phyloP scores from a whole-genome alignment of 2,329 filamentous ascomycete genomes.

The Botryosphaeria dothidea region DNA sequence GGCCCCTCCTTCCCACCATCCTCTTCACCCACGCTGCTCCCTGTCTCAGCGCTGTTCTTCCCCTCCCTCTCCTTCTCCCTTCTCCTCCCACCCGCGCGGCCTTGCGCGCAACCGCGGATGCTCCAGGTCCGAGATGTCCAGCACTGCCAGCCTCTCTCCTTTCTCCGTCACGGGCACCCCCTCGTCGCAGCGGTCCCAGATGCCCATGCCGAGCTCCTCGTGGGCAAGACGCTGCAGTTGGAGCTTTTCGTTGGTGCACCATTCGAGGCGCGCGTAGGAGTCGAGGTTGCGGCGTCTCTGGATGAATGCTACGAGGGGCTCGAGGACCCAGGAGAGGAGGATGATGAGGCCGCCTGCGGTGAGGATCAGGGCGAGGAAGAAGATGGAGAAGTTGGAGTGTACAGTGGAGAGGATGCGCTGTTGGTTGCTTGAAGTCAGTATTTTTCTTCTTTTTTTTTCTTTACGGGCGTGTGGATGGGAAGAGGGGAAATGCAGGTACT shows the following conservation, averaged over 20 bases:
- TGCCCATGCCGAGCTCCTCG: background rate
- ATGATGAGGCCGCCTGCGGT: background rate
- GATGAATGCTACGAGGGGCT: background rate
- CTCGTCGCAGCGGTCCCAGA: background rate
- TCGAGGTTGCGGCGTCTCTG: background rate
- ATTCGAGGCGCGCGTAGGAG: slow-evolving; percentile 20
- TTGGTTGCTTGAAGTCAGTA: no score
- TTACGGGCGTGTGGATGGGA: no score
- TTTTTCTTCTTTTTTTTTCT: no score
- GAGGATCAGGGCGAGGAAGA: background rate
- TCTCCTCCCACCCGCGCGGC: background rate
- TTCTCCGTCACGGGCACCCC: slow-evolving; percentile 4
- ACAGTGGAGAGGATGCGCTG: no score
- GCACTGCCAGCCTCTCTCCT: slow-evolving; percentile 7
- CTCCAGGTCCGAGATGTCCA: background rate
- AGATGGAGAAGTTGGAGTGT: background rate
- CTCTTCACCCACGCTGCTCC: background rate
- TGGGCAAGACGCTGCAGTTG: slow-evolving; percentile 18
- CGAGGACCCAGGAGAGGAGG: background rate
- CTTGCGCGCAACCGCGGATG: background rate
- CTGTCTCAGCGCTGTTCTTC: background rate
- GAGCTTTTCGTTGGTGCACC: slow-evolving; percentile 19
- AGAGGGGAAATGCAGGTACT: no score
- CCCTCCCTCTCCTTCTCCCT: background rate
- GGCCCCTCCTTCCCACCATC: background rate